These are phyloP conservation scores for Cicer judaicum DNA, from an alignment of 306 rosid species.

Conservation along the genomic window DNA sequence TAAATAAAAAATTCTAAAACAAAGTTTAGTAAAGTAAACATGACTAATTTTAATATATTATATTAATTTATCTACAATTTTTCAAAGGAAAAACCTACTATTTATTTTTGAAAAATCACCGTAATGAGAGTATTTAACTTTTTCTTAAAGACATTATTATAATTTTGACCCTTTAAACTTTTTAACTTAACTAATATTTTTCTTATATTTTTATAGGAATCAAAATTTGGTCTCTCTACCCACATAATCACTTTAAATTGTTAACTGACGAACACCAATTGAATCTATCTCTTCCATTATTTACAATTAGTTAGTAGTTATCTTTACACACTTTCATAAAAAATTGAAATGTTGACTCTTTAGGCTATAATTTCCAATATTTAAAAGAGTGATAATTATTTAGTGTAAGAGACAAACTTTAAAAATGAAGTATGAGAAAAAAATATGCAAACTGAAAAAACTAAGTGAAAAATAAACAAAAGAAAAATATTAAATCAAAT, in stretches of 20 bases:
- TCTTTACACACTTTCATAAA: not conserved
- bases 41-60: too few species aligned
- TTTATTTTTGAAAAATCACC: too few species aligned
- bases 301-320: not conserved
- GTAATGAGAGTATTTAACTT: not conserved
- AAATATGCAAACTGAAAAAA: not conserved
- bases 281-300: not conserved
- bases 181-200: not conserved
- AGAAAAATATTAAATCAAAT: not conserved
- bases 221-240: not conserved
- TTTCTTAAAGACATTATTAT: not conserved
- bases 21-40: too few species aligned
- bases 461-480: not conserved
- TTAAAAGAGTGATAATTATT: not conserved
- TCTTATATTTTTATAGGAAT: not conserved
- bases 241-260: not conserved
- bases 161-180: not conserved
- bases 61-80: too few species aligned
- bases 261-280: too few species aligned
- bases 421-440: not conserved
- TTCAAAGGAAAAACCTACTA: too few species aligned
- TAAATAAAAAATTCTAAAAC: too few species aligned
- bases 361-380: not conserved
- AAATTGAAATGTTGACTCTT: slow-evolving; percentile 5
- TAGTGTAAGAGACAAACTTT: not conserved